Evolutionary conservation across 2,329 filamentous ascomycete species (phyloP).

Genomic region (Phoma sp.): DNA sequence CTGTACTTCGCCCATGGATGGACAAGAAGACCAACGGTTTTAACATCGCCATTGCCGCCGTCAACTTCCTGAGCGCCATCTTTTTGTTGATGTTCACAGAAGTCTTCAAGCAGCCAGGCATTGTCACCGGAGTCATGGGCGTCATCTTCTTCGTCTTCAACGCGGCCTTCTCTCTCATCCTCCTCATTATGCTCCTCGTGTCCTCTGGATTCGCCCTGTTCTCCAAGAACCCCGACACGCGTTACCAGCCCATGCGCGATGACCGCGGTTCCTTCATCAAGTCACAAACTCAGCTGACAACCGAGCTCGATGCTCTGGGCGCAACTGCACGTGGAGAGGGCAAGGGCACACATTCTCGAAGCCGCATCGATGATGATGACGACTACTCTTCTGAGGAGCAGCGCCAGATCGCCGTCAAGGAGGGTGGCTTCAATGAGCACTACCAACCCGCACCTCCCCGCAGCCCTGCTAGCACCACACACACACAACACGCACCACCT

Average conservation of each 20-base stretch:
- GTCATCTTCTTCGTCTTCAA: conserved; percentile 90
- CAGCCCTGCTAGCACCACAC: conserved; percentile 52
- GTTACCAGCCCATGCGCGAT: conserved; percentile 96
- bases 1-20: conserved; percentile 92
- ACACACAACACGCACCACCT: conserved; percentile 17
- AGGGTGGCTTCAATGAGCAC: conserved; percentile 50
- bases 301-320: conserved; percentile 87
- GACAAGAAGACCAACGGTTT: conserved; percentile 97
- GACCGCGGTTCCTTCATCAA: conserved; percentile 98
- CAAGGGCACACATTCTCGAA: conserved; percentile 55
- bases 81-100: conserved; percentile 89
- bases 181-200: conserved; percentile 81
- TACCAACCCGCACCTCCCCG: conserved; percentile 52
- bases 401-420: conserved; percentile 41
- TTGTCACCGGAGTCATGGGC: conserved; percentile 87
- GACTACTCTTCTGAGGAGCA: conserved; percentile 62
- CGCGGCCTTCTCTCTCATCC: conserved; percentile 79
- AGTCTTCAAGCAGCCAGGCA: conserved; percentile 80
- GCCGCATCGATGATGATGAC: conserved; percentile 75
- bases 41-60: conserved; percentile 87
- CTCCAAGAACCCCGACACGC: conserved; percentile 91
- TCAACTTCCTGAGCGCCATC: conserved; percentile 91
- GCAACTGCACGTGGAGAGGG: conserved; percentile 84
- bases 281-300: conserved; percentile 85
- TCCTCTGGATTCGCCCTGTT: conserved; percentile 80